These are phyloP conservation scores for Eucalyptus curtisii DNA, from an alignment of 345 rosid genomes.

Conservation along the genomic window DNA sequence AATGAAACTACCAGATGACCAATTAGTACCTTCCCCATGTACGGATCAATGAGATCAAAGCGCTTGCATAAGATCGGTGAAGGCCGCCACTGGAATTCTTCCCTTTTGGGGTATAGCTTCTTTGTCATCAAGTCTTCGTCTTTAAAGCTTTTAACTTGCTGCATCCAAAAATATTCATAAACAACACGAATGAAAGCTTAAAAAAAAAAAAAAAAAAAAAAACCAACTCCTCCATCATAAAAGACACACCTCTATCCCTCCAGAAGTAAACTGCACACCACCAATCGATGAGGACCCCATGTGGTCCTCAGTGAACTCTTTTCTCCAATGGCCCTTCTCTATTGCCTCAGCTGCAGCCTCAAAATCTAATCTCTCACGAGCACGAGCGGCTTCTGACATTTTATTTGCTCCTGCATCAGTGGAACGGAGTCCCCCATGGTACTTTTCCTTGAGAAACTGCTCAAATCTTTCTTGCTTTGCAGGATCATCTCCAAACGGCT, in stretches of 20 bases:
- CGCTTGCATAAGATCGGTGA: constrained; percentile 85
- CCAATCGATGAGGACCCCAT: constrained; percentile 40
- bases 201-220: neutral
- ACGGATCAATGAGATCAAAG: constrained; percentile 93
- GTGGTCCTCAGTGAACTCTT: constrained; percentile 22
- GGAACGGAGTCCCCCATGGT: constrained; percentile 83
- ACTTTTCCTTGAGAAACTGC: constrained; percentile 84
- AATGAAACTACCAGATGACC: neutral
- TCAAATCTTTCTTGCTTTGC: constrained; percentile 92
- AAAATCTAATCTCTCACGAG: constrained; percentile 89
- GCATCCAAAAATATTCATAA: constrained; percentile 6
- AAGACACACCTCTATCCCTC: constrained; percentile 57
- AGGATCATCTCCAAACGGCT: constrained; percentile 79
- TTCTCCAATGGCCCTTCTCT: constrained; percentile 60
- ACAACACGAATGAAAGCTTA: neutral
- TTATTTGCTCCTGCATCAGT: constrained; percentile 33
- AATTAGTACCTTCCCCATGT: constrained; percentile 73
- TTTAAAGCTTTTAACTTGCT: constrained; percentile 39
- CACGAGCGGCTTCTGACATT: constrained; percentile 91
- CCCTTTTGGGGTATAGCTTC: constrained; percentile 61
- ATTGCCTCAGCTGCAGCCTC: constrained; percentile 94
- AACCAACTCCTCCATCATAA: neutral
- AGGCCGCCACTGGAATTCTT: constrained; percentile 96
- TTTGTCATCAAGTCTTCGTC: constrained; percentile 30
- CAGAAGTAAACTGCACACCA: constrained; percentile 65